Evolutionary conservation across 75 land plant species (phyloP), one percentile per base, ranked within the genome.

Genomic region (Sequoiadendron giganteum): DNA sequence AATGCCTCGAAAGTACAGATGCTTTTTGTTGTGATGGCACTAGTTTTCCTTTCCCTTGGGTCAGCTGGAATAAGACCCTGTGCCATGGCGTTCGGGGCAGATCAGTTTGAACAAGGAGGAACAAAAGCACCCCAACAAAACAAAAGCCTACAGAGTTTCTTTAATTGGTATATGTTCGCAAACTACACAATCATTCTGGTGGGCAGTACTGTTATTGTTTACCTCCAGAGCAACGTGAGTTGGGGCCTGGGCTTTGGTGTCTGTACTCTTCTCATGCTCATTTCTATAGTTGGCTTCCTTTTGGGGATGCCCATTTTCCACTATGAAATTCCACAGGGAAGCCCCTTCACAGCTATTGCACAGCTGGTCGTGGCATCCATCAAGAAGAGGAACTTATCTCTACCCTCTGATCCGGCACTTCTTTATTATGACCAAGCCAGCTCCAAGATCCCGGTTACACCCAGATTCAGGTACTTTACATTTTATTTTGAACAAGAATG

Each of bases 211-310:
- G 49, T 85, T 82, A n/a, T 88, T 11, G 70, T 85, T 34, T 88
- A 88, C 32, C 39, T 89, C 15, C 88, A 89, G 32, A 82, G 39
- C 83, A 87, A 89, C 34, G 90, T 89, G 36, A 85, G 90, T 21
- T 78, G 89, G 77, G 25, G 61, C 39, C 56, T 89, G 84, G 90
- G 88, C 11, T 89, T 83, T 48, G 90, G 90, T 9, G 58, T 80
- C 0, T 56, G 54, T 48, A 48, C 84, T 18, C 39, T 40, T 6
- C 40, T 86, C 1, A 25, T 75, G 61, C 1, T 80, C 10, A 40
- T 65, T 30, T 88, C 36, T 2, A 85, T 18, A 34, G 40, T 38
- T 83, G 49, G 16, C 58, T 49, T 89, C 28, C 18, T 86, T 34
- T 32, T 40, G 1, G 90, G 88, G 52, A 5, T 36, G 2, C 36